Base-by-base conservation (phyloP, 2,329 filamentous ascomycete genomes). In the Delphinella strobiligena region DNA sequence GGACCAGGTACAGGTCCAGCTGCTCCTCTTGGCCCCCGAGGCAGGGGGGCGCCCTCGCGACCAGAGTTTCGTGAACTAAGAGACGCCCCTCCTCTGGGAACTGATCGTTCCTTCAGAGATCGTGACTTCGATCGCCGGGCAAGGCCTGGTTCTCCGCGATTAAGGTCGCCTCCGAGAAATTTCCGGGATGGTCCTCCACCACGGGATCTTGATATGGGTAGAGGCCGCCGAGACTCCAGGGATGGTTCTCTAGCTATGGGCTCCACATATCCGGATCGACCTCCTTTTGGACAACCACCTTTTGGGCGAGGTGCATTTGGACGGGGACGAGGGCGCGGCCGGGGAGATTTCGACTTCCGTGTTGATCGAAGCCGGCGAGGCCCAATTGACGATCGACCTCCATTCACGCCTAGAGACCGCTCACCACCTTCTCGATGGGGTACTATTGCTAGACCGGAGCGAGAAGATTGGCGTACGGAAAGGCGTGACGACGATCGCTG, bases 211-310 rank as follows among this genome's bases (percentile, higher is more conserved):
- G 82, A 87, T 47, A 68, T 76, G 5, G 76, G 79, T 42, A 71
- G 82, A 42, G 74, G 77, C 14, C 69, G 81, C 39, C 69, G 81
- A 34, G 77, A 72, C 12, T 85, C 81, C 7, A 70, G 82, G 51
- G 82, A 88, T 51, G 82, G 81, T 0, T 80, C 82, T 9, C 71
- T 77, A 16, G 82, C 80, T 1, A 80, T 78, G 14, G 78, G 78
- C 4, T 84, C 82, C 3, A 76, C 75, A 8, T 77, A 75, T 16
- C 82, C 81, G 0, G 82, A 87, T 45, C 70, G 74, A 10, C 68
- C 72, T 1, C 78, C 80, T 41, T 71, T 67, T 14, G 59, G 66
- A 7, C 66, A 67, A 8, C 67, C 70, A 7, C 69, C 70, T 40
- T 61, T 64, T 42, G 58, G 61, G 15, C 72, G 77, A 15, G 69